Evolutionary conservation across 495 filamentous ascomycete genomes (phyloP).

Genomic region (Glutinoglossum americanum): DNA sequence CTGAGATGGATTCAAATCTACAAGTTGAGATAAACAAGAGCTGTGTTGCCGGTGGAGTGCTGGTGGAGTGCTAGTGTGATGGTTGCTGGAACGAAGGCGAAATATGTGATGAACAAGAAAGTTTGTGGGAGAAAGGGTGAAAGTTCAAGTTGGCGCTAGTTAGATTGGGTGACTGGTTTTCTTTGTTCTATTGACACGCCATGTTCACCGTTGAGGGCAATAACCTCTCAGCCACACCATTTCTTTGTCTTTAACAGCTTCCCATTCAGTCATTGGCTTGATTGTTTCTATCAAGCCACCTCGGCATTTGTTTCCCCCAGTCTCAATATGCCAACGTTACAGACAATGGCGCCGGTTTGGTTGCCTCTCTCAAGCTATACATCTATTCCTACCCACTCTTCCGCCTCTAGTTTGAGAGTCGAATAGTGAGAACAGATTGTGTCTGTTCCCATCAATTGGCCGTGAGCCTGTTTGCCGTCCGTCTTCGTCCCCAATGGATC

Average conservation of each 20-base stretch:
- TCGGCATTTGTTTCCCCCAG: neutral
- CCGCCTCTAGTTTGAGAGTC: no score
- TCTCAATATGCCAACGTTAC: neutral
- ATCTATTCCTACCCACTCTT: no score
- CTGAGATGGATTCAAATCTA: neutral
- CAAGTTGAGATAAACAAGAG: neutral
- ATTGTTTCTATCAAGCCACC: neutral
- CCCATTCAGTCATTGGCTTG: neutral
- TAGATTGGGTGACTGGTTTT: neutral
- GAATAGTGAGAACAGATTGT: no score
- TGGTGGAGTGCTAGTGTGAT: neutral
- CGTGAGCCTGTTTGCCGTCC: no score
- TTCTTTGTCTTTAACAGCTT: neutral
- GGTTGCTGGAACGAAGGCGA: neutral
- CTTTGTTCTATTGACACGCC: neutral
- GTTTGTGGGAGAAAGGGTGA: neutral
- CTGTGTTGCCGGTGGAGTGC: neutral
- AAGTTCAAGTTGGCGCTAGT: neutral
- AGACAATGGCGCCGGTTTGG: no score
- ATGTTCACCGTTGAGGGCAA: neutral
- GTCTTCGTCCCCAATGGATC: no score
- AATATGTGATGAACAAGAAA: neutral
- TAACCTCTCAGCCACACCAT: neutral
- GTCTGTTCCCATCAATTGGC: no score
- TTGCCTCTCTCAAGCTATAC: no score